Base-by-base conservation (phyloP, 208 protist species). In the Crithidia sp. region DNA sequence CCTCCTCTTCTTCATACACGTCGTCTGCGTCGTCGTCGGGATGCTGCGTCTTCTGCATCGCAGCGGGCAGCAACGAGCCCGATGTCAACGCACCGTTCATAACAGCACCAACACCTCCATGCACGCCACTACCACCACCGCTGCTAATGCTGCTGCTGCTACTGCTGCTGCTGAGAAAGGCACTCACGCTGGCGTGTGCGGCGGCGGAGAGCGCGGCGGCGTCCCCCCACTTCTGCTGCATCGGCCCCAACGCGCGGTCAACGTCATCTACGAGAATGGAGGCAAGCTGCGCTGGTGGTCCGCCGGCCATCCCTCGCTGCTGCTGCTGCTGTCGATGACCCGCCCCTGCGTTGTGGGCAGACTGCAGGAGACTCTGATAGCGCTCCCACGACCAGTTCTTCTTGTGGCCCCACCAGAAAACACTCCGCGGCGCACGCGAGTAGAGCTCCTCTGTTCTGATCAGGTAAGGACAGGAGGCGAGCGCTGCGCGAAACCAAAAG, bases 401-500 rank as follows among this genome's bases (percentile, higher is more conserved):
- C 53, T 71, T 62, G 59, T 95, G 85, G 0, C 82, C 88, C 88
- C 86, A 93, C 91, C 91, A 95, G 77, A 81, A 78, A 19, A 91
- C 75, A 36, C 82, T 89, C 36, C 76, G 83, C 40, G 91, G 91
- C 28, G 91, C 86, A 16, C 88, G 86, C 2, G 84, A 85, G 77
- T 87, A 93, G 54, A 95, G 84, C 58, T 90, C 84, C 60, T 95
- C 88, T 9, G 83, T 88, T 53, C 83, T 86, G n/a, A 93, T 78
- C 45, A 93, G 74, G 56, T 83, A 93, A 0, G 91, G 91, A 50
- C 85, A 90, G 16, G 82, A 89, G 4, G 88, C 80, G 14, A 95
- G 80, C 28, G 86, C 91, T 5, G 89, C 91, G 68, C 91, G 88
- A 36, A 95, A 95, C 91, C 91, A 95, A 55, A 95, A 92, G 39